Evolutionary conservation across 345 rosid genomes (phyloP).

Genomic region (Nasturtium officinale): DNA sequence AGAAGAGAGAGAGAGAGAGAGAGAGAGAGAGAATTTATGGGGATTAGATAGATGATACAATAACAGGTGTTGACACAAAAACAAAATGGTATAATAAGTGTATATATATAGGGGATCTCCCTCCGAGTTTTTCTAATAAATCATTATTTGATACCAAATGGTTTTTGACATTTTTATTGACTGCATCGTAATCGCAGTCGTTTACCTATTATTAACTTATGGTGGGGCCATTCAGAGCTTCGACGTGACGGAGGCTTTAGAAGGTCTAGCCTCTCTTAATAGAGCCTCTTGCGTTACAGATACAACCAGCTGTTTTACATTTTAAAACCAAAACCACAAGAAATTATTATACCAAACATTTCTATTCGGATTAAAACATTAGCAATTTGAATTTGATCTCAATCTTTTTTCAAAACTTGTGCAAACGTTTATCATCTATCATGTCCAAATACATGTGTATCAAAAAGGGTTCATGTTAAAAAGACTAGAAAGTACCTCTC

Average conservation of each 20-base stretch:
- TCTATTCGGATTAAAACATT: neutral
- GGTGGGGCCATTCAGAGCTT: constrained; percentile 57
- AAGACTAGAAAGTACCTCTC: constrained; percentile 60
- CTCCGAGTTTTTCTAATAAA: too few species aligned
- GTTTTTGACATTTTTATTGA: constrained; percentile 1
- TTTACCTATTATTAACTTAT: neutral
- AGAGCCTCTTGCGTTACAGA: constrained; percentile 83
- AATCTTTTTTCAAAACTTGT: neutral
- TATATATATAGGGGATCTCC: too few species aligned
- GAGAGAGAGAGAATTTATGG: too few species aligned
- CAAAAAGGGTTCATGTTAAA: neutral
- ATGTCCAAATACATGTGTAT: neutral
- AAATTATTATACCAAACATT: neutral
- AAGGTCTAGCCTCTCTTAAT: constrained; percentile 53
- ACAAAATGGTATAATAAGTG: too few species aligned
- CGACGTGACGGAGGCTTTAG: constrained; percentile 48
- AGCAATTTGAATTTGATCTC: neutral
- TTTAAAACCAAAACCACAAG: neutral
- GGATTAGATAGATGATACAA: too few species aligned
- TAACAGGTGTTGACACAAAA: too few species aligned
- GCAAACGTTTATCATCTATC: neutral
- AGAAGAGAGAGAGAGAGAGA: too few species aligned
- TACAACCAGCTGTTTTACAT: constrained; percentile 66
- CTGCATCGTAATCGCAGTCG: neutral
- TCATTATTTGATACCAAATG: constrained; percentile 25